Evolutionary conservation across 1,284 basidiomycete genomes (phyloP).

Genomic region (Apiotrichum veenhuisii): DNA sequence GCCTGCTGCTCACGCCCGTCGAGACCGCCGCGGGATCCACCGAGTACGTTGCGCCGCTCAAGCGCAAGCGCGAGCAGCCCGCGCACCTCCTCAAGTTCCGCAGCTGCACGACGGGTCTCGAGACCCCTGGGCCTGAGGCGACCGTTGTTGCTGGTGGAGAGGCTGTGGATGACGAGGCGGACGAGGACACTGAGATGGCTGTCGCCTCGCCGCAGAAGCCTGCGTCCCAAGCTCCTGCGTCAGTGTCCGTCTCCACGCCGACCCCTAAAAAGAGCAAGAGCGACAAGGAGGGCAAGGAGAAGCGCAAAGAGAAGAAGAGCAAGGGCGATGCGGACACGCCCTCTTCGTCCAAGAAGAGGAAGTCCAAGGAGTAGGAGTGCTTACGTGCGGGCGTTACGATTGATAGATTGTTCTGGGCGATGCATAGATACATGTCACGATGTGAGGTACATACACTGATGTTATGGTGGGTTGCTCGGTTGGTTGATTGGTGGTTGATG

Average conservation of each 20-base stretch:
- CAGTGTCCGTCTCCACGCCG: neutral
- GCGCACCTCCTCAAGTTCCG: slow-evolving; percentile 42
- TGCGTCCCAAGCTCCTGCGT: neutral
- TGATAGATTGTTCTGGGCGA: neutral
- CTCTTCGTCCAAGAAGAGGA: slow-evolving; percentile 37
- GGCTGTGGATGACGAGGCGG: neutral
- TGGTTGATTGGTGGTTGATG: neutral
- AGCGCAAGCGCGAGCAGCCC: slow-evolving; percentile 33
- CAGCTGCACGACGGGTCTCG: slow-evolving; percentile 36
- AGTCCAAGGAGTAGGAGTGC: slow-evolving; percentile 21
- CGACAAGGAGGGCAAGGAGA: slow-evolving; percentile 7
- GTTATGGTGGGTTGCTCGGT: neutral
- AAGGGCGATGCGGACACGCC: slow-evolving; percentile 19
- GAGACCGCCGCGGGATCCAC: neutral
- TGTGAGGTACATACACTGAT: neutral
- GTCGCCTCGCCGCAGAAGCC: neutral
- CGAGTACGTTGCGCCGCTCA: slow-evolving; percentile 8
- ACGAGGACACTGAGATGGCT: neutral
- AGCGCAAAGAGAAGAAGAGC: slow-evolving; percentile 12
- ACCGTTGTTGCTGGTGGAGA: neutral
- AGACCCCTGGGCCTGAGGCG: slow-evolving; percentile 33
- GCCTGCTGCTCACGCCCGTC: slow-evolving; percentile 36
- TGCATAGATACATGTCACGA: slow-evolving; percentile 5
- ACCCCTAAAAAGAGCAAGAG: slow-evolving; percentile 5
- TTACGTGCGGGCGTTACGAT: neutral